A percentile compares a stretch with the other conserved stretches of the same genome.
Evolutionary conservation across 345 rosid genomes (phyloP).

Genomic region (Salix brachista): DNA sequence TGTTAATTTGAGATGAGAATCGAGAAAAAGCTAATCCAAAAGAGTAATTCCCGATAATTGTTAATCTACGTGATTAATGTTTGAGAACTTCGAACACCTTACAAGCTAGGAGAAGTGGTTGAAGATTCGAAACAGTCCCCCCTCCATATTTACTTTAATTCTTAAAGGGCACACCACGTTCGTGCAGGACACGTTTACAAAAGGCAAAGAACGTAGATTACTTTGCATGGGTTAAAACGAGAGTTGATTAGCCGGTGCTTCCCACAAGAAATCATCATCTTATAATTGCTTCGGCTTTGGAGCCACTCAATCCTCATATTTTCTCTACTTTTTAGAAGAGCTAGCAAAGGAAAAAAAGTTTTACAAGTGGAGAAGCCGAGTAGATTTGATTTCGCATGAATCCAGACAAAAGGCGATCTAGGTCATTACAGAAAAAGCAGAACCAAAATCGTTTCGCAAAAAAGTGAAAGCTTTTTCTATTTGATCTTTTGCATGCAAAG

Average conservation of each 20-base stretch:
- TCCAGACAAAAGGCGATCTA: slow-evolving; percentile 12
- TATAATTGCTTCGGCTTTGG: slow-evolving; percentile 53
- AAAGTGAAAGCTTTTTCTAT: slow-evolving; percentile 4
- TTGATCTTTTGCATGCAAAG: slow-evolving; percentile 12
- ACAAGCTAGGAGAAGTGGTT: too few species aligned
- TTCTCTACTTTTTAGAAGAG: slow-evolving; percentile 25
- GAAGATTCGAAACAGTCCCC: too few species aligned
- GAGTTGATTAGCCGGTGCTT: slow-evolving; percentile 33
- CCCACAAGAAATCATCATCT: slow-evolving; percentile 75
- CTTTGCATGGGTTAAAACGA: slow-evolving; percentile 53
- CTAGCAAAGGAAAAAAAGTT: not conserved
- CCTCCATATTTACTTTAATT: too few species aligned
- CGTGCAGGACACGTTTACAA: slow-evolving; percentile 48
- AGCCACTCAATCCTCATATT: slow-evolving; percentile 24
- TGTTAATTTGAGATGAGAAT: too few species aligned
- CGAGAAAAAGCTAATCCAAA: too few species aligned
- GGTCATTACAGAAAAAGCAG: not conserved
- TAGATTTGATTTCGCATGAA: slow-evolving; percentile 33
- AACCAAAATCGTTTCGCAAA: slow-evolving; percentile 4
- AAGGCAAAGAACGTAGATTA: slow-evolving; percentile 40
- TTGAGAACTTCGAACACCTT: too few species aligned
- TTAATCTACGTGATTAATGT: too few species aligned
- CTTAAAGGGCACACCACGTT: slow-evolving; percentile 9
- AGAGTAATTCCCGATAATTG: too few species aligned
- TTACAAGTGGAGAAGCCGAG: slow-evolving; percentile 14